Evolutionary conservation across 1,284 basidiomycete genomes (phyloP).

Genomic region (Fomitopsis palustris): DNA sequence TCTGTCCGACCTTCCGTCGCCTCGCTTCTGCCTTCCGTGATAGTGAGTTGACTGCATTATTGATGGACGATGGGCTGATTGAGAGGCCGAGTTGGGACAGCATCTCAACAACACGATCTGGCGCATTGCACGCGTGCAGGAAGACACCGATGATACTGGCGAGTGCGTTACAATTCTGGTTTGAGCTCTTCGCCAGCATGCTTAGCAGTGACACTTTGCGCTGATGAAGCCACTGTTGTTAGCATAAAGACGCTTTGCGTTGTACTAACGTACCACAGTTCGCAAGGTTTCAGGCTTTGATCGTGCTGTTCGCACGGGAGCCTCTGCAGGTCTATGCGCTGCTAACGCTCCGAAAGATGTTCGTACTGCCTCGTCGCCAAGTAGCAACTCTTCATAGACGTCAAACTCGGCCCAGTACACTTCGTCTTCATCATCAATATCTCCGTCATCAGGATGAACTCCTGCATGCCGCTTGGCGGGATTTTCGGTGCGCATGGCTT

Average conservation of each 20-base stretch:
- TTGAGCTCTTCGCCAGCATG: slow-evolving; percentile 6
- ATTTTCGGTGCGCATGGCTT: background rate
- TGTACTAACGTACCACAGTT: background rate
- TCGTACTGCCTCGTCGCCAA: background rate
- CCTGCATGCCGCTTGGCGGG: background rate
- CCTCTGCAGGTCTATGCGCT: background rate
- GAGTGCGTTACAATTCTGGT: slow-evolving; percentile 12
- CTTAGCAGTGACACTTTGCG: slow-evolving; percentile 4
- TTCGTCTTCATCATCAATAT: background rate
- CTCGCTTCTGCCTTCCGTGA: background rate
- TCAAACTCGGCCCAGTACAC: background rate
- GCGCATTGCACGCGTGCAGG: slow-evolving; percentile 9
- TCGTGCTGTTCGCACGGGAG: background rate
- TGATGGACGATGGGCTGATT: background rate
- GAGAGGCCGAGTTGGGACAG: slow-evolving; percentile 9
- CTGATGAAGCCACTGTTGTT: no score
- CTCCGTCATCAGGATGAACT: background rate
- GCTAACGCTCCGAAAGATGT: background rate
- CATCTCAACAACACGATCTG: slow-evolving; percentile 12
- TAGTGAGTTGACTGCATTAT: background rate
- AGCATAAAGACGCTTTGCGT: no score
- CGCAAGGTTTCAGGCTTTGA: slow-evolving; percentile 3
- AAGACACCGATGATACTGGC: slow-evolving; percentile 10
- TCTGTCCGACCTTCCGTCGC: background rate
- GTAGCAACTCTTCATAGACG: background rate